Evolutionary conservation across 805 yeast species (phyloP).

Genomic region (Osmozyma mogii): DNA sequence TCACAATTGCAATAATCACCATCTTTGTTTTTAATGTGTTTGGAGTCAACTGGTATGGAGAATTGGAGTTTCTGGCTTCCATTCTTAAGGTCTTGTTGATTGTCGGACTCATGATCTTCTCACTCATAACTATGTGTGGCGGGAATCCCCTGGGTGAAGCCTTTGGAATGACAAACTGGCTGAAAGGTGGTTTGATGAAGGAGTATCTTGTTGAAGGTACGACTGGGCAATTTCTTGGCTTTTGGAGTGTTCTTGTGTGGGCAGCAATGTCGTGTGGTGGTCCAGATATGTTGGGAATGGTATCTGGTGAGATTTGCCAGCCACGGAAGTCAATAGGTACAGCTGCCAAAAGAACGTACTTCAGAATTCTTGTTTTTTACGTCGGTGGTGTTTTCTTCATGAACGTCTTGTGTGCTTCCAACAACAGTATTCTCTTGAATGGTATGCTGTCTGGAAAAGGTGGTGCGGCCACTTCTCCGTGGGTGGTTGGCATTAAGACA

Average conservation of each 20-base stretch:
- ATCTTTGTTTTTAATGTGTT: constrained; percentile 21
- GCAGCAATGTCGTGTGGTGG: constrained; percentile 33
- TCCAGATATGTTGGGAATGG: constrained; percentile 27
- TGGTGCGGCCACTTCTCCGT: constrained; percentile 35
- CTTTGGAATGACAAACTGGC: not conserved
- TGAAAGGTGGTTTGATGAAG: not conserved
- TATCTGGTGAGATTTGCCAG: constrained; percentile 32
- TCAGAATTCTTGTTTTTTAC: constrained; percentile 27
- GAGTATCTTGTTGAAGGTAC: constrained; percentile 11
- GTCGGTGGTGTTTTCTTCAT: constrained; percentile 32
- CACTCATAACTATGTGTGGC: constrained; percentile 1
- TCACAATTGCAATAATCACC: constrained; percentile 20
- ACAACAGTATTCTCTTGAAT: constrained; percentile 21
- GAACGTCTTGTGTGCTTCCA: constrained; percentile 27
- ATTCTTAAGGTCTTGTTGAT: not conserved
- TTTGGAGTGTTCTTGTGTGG: constrained; percentile 26
- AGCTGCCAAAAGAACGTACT: constrained; percentile 28
- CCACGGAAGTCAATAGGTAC: constrained; percentile 32
- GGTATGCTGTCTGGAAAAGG: constrained; percentile 17
- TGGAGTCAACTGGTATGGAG: constrained; percentile 16
- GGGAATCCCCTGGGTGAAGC: not conserved
- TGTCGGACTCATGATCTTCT: not conserved
- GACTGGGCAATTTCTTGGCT: constrained; percentile 18
- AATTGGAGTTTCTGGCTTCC: constrained; percentile 9
- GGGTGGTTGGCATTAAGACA: constrained; percentile 29